phyloP scores from a whole-genome alignment of 768 basidiomycete species.

The Mrakia blollopis region DNA sequence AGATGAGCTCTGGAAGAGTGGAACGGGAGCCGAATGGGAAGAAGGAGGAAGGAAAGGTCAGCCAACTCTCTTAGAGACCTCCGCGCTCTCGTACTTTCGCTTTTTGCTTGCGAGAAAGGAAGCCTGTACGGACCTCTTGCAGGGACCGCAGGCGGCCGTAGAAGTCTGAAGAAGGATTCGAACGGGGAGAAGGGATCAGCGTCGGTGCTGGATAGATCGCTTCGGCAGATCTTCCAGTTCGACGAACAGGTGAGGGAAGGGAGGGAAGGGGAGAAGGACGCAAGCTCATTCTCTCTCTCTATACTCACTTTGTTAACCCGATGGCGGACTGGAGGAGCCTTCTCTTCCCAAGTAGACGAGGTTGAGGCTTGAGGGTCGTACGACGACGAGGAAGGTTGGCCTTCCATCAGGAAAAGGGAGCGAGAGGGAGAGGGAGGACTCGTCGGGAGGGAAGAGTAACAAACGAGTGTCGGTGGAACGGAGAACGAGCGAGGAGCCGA shows the following conservation, averaged over 20 bases:
- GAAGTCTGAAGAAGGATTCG: neutral
- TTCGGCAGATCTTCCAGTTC: neutral
- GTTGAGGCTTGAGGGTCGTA: neutral
- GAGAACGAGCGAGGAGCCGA: too few species aligned
- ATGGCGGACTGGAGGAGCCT: neutral
- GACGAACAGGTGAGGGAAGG: neutral
- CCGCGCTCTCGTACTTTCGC: neutral
- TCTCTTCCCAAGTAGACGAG: neutral
- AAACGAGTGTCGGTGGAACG: neutral
- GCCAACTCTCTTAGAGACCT: neutral
- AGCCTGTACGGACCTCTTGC: neutral
- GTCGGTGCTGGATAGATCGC: neutral
- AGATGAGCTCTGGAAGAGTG: slow-evolving; percentile 10
- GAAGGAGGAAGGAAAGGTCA: neutral
- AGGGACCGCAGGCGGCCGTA: slow-evolving; percentile 1
- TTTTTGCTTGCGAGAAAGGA: neutral
- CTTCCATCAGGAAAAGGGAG: neutral
- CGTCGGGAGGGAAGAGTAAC: neutral
- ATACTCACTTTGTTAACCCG: neutral
- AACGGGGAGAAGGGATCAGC: neutral
- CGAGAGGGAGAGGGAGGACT: neutral
- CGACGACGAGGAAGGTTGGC: neutral
- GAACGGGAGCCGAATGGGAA: neutral
- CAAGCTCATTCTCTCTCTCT: neutral
- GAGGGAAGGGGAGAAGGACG: neutral